Base-by-base conservation (phyloP, 2,329 filamentous ascomycete species). In the Aspergillus terreus region DNA sequence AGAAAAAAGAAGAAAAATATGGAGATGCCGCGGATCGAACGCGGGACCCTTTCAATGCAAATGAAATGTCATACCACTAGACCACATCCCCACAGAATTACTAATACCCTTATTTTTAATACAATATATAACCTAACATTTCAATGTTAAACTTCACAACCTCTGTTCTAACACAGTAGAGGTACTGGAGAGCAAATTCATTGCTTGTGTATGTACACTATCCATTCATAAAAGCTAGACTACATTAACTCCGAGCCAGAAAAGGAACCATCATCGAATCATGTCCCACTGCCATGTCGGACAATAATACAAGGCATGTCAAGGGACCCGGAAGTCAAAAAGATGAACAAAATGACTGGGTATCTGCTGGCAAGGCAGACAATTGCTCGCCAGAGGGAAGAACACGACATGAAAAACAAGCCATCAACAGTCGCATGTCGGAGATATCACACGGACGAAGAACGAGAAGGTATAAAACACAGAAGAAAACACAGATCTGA, bases 321-420 rank as follows among this genome's bases (percentile, higher is more conserved):
- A 30, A 30, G 27, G 27, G 27, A 30, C 27, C 10, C 7, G 10
- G 10, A 30, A 30, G 27, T 4, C 17, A 36, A 51, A 32, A 53
- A 19, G 43, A 38, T 40, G 46, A 51, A 44, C 27, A 41, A 50
- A 53, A 53, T 46, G 52, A 53, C 38, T 58, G 67, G 67, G 67
- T 70, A 70, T 70, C 65, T 68, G 66, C 60, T 66, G 63, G 60
- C 54, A 58, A 57, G 47, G 49, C 46, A 56, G 47, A 52, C 53
- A 52, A 25, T 25, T 46, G 47, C 49, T 57, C 50, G 54, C 58
- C 63, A 64, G 54, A 58, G 52, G 57, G 41, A 49, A 42, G 41
- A 36, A 47, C 6, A 35, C 43, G 32, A 46, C 10, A 43, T 42
- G 51, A 10, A 14, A 14, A 35, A 14, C 5, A 49, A 41, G 46